These are phyloP conservation scores for Begonia masoniana DNA, from an alignment of 306 rosid species.

Conservation along the genomic window DNA sequence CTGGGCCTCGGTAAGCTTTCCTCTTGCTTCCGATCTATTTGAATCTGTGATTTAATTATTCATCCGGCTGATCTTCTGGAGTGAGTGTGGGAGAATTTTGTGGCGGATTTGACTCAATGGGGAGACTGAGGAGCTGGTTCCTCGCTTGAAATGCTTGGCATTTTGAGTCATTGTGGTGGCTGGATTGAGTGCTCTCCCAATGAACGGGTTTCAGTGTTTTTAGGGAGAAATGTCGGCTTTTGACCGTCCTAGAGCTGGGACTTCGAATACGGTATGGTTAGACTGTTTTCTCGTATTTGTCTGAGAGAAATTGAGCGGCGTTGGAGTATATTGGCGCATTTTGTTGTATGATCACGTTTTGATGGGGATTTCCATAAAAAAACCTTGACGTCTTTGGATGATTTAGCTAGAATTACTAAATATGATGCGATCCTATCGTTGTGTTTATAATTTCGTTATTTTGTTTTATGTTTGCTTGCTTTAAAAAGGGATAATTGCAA, in stretches of 20 bases:
- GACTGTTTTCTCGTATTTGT: not conserved
- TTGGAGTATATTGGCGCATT: not conserved
- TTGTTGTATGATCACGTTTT: no score
- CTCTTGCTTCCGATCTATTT: slow-evolving; percentile 8
- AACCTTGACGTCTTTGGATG: no score
- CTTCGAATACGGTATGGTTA: slow-evolving; percentile 59
- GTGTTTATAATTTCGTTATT: no score
- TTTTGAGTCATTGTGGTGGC: slow-evolving; percentile 6
- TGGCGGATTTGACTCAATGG: slow-evolving; percentile 18
- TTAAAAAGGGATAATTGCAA: no score
- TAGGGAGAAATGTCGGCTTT: slow-evolving; percentile 67
- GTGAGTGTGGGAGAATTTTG: slow-evolving; percentile 2
- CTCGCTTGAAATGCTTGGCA: slow-evolving; percentile 20
- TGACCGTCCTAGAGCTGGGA: slow-evolving; percentile 72
- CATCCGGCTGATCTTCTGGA: not conserved
- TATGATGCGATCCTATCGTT: no score
- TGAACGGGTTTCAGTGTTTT: slow-evolving; percentile 25
- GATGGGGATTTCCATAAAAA: no score
- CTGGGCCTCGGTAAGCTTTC: not conserved
- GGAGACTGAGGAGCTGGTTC: slow-evolving; percentile 10
- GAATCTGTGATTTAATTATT: slow-evolving; percentile 5
- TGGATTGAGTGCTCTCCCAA: slow-evolving; percentile 19
- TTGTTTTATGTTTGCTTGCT: no score
- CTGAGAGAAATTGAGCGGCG: not conserved
- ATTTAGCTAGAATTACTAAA: no score